These are phyloP conservation scores for Heliosperma pusillum DNA, from an alignment of 148 eudicot species.

Conservation along the genomic window DNA sequence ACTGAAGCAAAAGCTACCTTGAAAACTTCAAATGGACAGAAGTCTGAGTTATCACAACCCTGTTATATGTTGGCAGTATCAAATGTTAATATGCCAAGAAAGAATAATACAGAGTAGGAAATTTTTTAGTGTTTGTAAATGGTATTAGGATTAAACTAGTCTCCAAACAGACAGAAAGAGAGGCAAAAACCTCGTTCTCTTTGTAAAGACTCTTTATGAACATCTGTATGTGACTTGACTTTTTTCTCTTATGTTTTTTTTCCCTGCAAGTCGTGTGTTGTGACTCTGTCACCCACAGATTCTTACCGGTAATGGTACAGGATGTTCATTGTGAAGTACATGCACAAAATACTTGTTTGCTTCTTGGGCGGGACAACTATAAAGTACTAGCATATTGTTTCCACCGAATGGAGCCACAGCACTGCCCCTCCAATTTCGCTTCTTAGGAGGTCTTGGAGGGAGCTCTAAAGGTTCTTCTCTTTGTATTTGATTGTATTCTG, in stretches of 20 bases:
- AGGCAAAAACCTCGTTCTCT: neutral
- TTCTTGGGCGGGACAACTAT: slow-evolving; percentile 60
- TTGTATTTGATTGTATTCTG: slow-evolving; percentile 68
- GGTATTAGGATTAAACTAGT: neutral
- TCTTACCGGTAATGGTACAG: slow-evolving; percentile 80
- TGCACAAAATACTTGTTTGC: slow-evolving; percentile 78
- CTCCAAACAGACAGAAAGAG: neutral
- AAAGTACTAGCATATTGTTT: slow-evolving; percentile 80
- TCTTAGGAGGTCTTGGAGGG: slow-evolving; percentile 85
- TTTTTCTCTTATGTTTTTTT: neutral
- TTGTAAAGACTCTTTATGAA: neutral
- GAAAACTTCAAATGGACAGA: slow-evolving; percentile 87
- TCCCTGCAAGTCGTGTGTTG: slow-evolving; percentile 1
- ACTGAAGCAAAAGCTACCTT: slow-evolving; percentile 47
- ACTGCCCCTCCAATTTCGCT: slow-evolving; percentile 81
- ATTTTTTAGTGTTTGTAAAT: neutral
- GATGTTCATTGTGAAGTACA: slow-evolving; percentile 88
- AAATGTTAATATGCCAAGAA: slow-evolving; percentile 1
- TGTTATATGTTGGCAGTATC: slow-evolving; percentile 29
- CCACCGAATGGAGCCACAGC: slow-evolving; percentile 85
- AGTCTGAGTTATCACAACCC: slow-evolving; percentile 80
- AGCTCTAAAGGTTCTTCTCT: slow-evolving; percentile 64
- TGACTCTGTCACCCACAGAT: neutral
- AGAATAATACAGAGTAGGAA: neutral
- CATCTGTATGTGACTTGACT: neutral